Evolutionary conservation across 257 asterid species (phyloP), one percentile per base, ranked within the genome.

Genomic region (Forsythia viridissima): DNA sequence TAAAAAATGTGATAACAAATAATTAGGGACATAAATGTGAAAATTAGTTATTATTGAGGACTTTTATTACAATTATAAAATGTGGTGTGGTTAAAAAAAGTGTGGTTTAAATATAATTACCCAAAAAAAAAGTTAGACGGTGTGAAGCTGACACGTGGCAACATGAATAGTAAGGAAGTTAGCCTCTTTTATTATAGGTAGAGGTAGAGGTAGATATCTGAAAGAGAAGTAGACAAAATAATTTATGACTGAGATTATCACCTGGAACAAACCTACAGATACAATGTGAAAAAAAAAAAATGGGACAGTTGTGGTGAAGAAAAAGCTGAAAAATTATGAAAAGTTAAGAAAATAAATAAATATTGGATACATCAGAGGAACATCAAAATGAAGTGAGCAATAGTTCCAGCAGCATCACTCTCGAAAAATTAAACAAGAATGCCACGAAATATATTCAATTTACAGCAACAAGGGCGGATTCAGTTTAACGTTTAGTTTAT

Each of bases 301-400:
- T 61, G 46, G 46, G 51, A 80, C 78, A 12, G 15, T 48, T 48
- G 59, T 48, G 6, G 15, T 48, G 59, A 20, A 63, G 63, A 51
- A 82, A 70, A 73, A 69, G 37, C 66, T 10, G 30, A 77, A 72
- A 77, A 75, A 68, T 65, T 76, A 41, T 70, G 73, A 71, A 12
- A 20, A 67, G 41, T 67, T 30, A 55, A 36, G 76, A 12, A 59
- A 76, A 20, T 52, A 46, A 11, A 61, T 69, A 81, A 11, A 61
- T 69, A 81, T 37, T 48, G 52, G 13, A 55, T 8, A 70, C 15
- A 38, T 20, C 15, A 39, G 30, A 55, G 65, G 24, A 59, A 8
- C 15, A 3, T 59, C n/a, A 39, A 40, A 20, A 20, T 70, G 51
- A 34, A 42, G 18, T 15, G 51, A 39, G 51, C 52, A 48, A 76